phyloP scores from a whole-genome alignment of 73 alveolate genomes.

The Chromera velia region DNA sequence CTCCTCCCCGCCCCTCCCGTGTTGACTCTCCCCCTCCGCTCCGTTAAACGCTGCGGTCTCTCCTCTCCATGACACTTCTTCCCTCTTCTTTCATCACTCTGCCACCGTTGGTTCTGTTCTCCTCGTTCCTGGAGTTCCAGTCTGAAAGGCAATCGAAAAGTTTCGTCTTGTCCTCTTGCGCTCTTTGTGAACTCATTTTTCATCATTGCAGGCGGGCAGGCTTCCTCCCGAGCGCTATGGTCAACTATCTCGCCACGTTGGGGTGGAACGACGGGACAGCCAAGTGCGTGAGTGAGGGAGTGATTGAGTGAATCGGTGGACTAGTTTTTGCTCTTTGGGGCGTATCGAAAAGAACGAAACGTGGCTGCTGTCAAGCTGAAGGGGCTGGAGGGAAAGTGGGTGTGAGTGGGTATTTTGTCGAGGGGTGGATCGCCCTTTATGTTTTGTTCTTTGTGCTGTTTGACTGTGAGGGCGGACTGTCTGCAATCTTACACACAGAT shows the following conservation, averaged over 20 bases:
- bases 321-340: not conserved
- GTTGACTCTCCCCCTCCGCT: too few species aligned
- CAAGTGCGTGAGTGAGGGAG: not conserved
- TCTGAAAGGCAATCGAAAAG: not conserved
- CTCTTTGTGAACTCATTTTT: not conserved
- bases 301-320: not conserved
- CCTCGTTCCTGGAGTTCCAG: not conserved
- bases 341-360: not conserved
- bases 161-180: too few species aligned
- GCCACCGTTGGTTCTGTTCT: not conserved
- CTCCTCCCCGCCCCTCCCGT: not conserved
- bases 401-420: too few species aligned
- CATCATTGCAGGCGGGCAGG: not conserved
- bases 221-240: slow-evolving; percentile 25
- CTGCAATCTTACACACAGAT: too few species aligned
- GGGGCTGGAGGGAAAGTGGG: too few species aligned
- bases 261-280: slow-evolving; percentile 49
- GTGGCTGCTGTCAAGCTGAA: not conserved
- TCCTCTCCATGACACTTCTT: not conserved
- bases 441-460: not conserved
- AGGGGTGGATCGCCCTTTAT: not conserved
- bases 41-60: not conserved
- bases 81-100: not conserved
- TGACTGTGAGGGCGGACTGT: too few species aligned
- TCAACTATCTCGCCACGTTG: slow-evolving; percentile 30